phyloP scores from a whole-genome alignment of 164 flowering plant species.

The Chimonanthus praecox region DNA sequence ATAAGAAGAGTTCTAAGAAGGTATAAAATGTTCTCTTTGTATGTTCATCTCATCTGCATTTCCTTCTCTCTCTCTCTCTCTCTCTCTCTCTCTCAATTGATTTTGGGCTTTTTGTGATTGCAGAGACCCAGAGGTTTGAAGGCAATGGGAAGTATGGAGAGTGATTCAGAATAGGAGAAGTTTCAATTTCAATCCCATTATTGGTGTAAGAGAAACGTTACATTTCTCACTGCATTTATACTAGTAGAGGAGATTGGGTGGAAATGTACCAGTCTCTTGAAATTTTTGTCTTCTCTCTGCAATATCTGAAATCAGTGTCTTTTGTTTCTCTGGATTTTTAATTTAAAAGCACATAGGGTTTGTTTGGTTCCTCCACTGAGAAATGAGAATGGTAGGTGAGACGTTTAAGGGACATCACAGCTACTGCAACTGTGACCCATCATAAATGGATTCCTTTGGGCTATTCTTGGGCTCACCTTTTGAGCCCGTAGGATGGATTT shows the following conservation, averaged over 20 bases:
- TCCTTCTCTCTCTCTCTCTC: background rate
- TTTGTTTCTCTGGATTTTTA: background rate
- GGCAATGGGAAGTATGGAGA: constrained; percentile 83
- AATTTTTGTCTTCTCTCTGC: background rate
- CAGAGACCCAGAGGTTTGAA: constrained; percentile 93
- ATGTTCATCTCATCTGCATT: background rate
- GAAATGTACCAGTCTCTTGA: background rate
- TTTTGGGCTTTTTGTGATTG: background rate
- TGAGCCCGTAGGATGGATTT: no score
- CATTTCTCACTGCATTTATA: background rate
- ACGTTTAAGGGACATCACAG: no score
- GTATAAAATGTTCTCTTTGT: constrained; percentile 22
- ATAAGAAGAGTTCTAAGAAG: constrained; percentile 78
- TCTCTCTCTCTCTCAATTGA: background rate
- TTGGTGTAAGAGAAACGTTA: background rate
- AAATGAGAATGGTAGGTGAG: background rate
- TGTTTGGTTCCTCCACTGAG: background rate
- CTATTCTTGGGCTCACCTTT: no score
- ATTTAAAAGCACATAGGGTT: background rate
- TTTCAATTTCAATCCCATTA: no score
- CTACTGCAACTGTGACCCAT: no score
- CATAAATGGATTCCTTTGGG: no score
- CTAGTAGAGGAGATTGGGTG: background rate
- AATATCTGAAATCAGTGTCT: background rate
- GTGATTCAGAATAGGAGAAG: constrained; percentile 61